phyloP scores from a whole-genome alignment of 768 basidiomycete genomes.

The Termitomyces bulborhizus region DNA sequence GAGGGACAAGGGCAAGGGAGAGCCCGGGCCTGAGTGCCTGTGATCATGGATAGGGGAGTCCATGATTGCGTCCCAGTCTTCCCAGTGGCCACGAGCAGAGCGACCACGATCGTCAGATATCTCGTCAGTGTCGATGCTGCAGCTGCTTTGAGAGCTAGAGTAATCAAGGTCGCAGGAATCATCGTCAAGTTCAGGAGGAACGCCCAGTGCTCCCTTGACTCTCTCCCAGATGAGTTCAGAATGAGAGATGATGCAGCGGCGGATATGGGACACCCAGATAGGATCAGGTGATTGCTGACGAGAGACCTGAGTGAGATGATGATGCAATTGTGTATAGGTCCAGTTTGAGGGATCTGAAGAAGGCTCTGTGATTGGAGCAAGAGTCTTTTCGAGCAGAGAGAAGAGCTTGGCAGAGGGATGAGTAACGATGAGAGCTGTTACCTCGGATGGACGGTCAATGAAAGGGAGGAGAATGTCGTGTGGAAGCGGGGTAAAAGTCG shows the following conservation, averaged over 20 bases:
- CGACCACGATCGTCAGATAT: constrained; percentile 36
- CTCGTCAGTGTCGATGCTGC: constrained; percentile 30
- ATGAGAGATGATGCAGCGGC: constrained; percentile 69
- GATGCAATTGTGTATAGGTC: constrained; percentile 64
- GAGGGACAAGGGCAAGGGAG: background rate
- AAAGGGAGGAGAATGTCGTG: constrained; percentile 81
- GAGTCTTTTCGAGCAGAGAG: constrained; percentile 67
- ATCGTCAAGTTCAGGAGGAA: constrained; percentile 75
- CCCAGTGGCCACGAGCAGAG: constrained; percentile 32
- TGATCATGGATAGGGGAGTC: constrained; percentile 33
- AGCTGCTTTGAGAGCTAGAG: constrained; percentile 10
- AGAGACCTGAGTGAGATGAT: constrained; percentile 61
- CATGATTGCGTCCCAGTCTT: constrained; percentile 39
- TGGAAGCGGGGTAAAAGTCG: constrained; percentile 70
- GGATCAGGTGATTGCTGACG: constrained; percentile 62
- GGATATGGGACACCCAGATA: constrained; percentile 65
- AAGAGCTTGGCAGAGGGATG: constrained; percentile 68
- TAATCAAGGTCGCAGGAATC: constrained; percentile 17
- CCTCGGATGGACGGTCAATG: constrained; percentile 76
- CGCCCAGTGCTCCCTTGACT: constrained; percentile 80
- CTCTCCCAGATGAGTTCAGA: constrained; percentile 91
- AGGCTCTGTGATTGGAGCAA: constrained; percentile 33
- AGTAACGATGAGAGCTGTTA: constrained; percentile 55
- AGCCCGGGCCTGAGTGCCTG: background rate
- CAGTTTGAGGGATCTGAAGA: constrained; percentile 60